Percentiles rank a stretch among this genome's conserved stretches.
phyloP scores from a whole-genome alignment of 2,329 filamentous ascomycete species.

The Dendryphion nanum region DNA sequence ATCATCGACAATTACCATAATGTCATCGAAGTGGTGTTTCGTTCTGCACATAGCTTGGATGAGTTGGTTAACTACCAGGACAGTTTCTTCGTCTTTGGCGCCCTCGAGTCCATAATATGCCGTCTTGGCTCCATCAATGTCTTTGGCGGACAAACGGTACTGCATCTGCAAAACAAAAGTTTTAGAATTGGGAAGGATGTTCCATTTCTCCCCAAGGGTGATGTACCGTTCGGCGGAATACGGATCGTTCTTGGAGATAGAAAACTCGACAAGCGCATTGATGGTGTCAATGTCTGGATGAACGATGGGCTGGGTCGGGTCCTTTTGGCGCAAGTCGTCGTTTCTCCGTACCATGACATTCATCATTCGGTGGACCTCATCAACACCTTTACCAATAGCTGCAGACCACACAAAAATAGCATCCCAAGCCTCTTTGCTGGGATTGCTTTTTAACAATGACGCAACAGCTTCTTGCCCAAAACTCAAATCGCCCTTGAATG shows the following conservation, averaged over 20 bases:
- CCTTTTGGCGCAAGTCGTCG: slow-evolving; percentile 42
- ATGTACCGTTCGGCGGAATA: slow-evolving; percentile 74
- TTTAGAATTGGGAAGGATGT: slow-evolving; percentile 64
- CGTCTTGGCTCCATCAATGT: slow-evolving; percentile 67
- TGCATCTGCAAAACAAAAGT: slow-evolving; percentile 75
- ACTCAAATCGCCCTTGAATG: slow-evolving; percentile 22
- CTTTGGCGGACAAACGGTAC: slow-evolving; percentile 69
- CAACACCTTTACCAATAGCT: slow-evolving; percentile 66
- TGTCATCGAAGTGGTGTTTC: slow-evolving; percentile 64
- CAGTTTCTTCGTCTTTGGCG: slow-evolving; percentile 57
- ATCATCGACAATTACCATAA: slow-evolving; percentile 71
- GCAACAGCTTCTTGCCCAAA: slow-evolving; percentile 44
- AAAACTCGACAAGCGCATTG: slow-evolving; percentile 72
- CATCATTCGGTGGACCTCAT: slow-evolving; percentile 73
- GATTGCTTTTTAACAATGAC: slow-evolving; percentile 34
- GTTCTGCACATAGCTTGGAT: slow-evolving; percentile 66
- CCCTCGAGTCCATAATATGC: slow-evolving; percentile 64
- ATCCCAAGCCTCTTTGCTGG: slow-evolving; percentile 63
- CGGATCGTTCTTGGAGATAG: slow-evolving; percentile 67
- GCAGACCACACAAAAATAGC: slow-evolving; percentile 74
- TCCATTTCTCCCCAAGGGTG: slow-evolving; percentile 62
- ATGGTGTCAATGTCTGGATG: slow-evolving; percentile 68
- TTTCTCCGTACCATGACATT: slow-evolving; percentile 59
- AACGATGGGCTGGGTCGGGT: slow-evolving; percentile 28
- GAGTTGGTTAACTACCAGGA: slow-evolving; percentile 67